Base-by-base conservation (phyloP, 768 basidiomycete species). In the Galerina sulciceps region DNA sequence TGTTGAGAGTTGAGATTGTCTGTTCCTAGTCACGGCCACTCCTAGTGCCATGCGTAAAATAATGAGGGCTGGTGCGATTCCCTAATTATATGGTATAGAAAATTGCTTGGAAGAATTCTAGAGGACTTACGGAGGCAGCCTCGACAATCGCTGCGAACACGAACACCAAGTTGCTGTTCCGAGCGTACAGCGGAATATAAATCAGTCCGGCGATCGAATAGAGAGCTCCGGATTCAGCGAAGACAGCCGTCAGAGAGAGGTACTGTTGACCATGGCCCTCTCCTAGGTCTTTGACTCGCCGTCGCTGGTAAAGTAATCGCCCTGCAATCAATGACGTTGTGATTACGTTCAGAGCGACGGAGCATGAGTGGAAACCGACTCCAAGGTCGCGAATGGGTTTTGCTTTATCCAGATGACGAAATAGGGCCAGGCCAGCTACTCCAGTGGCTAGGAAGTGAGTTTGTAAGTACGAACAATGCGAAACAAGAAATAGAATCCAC, bases 11-110 rank as follows among this genome's bases (percentile, higher is more conserved):
- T 55, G 44, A 18, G 44, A 23, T 35, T 55, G 52, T 13, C 52
- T 48, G 20, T 53, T 36, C 17, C 46, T 47, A 8, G 58, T 53
- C 31, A 59, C 58, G 42, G 58, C 58, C 6, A 59, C 58, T 10
- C 58, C 58, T 10, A 59, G 35, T 6, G 58, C 58, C 18, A 59
- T 59, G 10, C 58, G 58, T 4, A 59, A 37, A 35, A 59, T 40
- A 35, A 59, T 59, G 18, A 59, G 52, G 34, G 58, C 53, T 3
- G 58, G 58, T 5, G 58, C 58, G 18, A 59, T 59, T n/a, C 58
- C 58, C 58, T 59, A n/a, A 23, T 31, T 8, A 31, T 13, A 46
- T 20, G 35, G 23, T 13, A 17, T 23, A 48, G 31, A 11, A 22
- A 47, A n/a, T 13, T 6, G 15, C 35, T 11, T 31, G 20, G n/a